These are phyloP conservation scores for Leucaena leucocephala DNA, from an alignment of 306 rosid genomes.

Conservation along the genomic window DNA sequence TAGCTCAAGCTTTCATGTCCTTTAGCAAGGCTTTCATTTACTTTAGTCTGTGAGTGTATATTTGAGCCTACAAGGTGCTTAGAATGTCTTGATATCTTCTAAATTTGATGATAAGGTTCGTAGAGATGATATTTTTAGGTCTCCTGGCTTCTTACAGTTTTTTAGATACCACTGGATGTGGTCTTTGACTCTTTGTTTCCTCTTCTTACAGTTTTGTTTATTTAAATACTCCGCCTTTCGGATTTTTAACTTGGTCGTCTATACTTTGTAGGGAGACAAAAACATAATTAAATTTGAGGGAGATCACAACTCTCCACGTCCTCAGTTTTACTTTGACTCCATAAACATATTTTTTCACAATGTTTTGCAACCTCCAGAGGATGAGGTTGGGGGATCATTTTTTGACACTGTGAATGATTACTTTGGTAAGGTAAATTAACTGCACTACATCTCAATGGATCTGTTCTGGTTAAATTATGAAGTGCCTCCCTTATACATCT, in stretches of 20 bases:
- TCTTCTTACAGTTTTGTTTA: slow-evolving; percentile 16
- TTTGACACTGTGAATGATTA: slow-evolving; percentile 64
- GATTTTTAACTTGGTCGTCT: slow-evolving; percentile 19
- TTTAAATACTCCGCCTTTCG: slow-evolving; percentile 22
- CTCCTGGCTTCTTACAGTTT: slow-evolving; percentile 15
- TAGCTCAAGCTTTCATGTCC: slow-evolving; percentile 22
- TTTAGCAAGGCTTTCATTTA: slow-evolving; percentile 1
- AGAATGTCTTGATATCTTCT: slow-evolving; percentile 16
- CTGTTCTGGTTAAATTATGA: slow-evolving; percentile 29
- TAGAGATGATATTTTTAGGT: not conserved
- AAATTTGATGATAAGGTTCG: slow-evolving; percentile 15
- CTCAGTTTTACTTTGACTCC: slow-evolving; percentile 91
- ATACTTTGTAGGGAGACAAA: slow-evolving; percentile 83
- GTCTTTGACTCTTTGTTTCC: slow-evolving; percentile 18
- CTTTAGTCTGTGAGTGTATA: not conserved
- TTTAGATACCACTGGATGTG: not conserved
- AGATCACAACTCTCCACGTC: slow-evolving; percentile 97
- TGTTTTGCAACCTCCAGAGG: slow-evolving; percentile 93
- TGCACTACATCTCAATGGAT: slow-evolving; percentile 34
- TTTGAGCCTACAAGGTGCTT: slow-evolving; percentile 8
- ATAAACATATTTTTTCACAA: slow-evolving; percentile 87
- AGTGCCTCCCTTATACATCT: slow-evolving; percentile 34
- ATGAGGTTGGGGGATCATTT: slow-evolving; percentile 71
- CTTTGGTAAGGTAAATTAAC: slow-evolving; percentile 79
- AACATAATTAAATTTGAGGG: slow-evolving; percentile 90